Percentiles rank a stretch among this genome's conserved stretches.
phyloP scores from a whole-genome alignment of 1,284 basidiomycete species.

The Wolfiporia cocos region DNA sequence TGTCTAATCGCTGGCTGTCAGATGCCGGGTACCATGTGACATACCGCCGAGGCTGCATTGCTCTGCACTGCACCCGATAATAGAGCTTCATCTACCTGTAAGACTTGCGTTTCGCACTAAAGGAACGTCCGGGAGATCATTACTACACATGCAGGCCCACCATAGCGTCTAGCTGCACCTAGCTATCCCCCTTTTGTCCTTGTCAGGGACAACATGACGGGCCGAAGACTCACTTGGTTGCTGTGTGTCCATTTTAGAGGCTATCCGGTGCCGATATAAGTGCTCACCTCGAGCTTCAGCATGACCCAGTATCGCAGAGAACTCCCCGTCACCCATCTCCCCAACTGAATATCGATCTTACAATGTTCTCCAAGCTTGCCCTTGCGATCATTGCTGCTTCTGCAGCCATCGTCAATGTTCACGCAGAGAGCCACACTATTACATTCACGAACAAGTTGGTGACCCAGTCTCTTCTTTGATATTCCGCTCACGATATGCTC shows the following conservation, averaged over 20 bases:
- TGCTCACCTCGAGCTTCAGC: background rate
- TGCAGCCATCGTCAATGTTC: background rate
- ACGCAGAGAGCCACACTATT: background rate
- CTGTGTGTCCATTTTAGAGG: background rate
- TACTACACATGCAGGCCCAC: no score
- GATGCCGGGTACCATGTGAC: no score
- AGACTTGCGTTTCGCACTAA: no score
- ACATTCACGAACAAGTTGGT: background rate
- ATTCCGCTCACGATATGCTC: background rate
- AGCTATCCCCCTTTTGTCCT: background rate
- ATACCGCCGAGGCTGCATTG: no score
- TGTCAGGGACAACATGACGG: background rate
- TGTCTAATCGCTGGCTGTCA: no score
- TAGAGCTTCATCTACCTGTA: no score
- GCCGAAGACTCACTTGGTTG: background rate
- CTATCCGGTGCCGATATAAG: background rate
- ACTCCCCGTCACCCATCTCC: no score
- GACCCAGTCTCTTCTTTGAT: background rate
- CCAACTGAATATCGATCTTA: background rate
- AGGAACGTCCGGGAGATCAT: no score
- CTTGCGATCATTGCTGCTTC: background rate
- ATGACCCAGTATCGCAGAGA: no score
- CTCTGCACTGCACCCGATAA: no score
- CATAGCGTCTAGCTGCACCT: no score
- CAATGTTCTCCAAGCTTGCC: background rate